phyloP scores from a whole-genome alignment of 129 eudicot genomes.

The Sambucus nigra region DNA sequence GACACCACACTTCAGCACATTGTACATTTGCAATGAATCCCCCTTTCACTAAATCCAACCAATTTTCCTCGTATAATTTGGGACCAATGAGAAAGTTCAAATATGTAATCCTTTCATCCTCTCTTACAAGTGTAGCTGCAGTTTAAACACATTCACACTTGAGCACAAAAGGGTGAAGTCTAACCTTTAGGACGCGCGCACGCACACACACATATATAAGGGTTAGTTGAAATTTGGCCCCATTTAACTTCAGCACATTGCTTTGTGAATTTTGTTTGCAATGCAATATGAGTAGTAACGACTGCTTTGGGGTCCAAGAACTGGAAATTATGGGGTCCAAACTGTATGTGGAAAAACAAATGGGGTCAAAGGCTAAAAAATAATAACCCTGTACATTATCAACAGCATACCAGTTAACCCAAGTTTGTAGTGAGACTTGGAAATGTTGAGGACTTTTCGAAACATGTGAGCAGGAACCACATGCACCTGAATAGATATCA shows the following conservation, averaged over 20 bases:
- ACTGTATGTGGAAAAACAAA: too few relatives aligned
- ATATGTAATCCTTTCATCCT: conserved; percentile 93
- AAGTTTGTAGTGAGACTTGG: conserved; percentile 96
- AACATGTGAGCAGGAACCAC: conserved; percentile 99
- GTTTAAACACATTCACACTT: conserved; percentile 6
- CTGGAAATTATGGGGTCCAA: too few relatives aligned
- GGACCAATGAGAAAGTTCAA: conserved; percentile 96
- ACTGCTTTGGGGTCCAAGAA: too few relatives aligned
- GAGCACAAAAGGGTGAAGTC: neutral
- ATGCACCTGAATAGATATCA: conserved; percentile 54
- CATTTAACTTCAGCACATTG: too few relatives aligned
- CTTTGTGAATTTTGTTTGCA: too few relatives aligned
- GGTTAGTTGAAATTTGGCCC: too few relatives aligned
- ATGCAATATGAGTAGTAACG: too few relatives aligned
- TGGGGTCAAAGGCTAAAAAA: neutral
- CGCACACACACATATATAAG: neutral
- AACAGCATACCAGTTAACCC: conserved; percentile 78
- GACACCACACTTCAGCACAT: conserved; percentile 99
- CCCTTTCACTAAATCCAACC: conserved; percentile 95
- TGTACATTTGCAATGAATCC: conserved; percentile 97
- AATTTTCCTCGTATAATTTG: conserved; percentile 88
- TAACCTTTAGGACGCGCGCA: neutral
- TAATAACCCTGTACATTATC: neutral
- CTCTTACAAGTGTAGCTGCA: conserved; percentile 95
- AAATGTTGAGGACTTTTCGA: conserved; percentile 81